Conservation (phyloP, 805 yeast species). For the Kluyveromyces dobzhanskii region DNA sequence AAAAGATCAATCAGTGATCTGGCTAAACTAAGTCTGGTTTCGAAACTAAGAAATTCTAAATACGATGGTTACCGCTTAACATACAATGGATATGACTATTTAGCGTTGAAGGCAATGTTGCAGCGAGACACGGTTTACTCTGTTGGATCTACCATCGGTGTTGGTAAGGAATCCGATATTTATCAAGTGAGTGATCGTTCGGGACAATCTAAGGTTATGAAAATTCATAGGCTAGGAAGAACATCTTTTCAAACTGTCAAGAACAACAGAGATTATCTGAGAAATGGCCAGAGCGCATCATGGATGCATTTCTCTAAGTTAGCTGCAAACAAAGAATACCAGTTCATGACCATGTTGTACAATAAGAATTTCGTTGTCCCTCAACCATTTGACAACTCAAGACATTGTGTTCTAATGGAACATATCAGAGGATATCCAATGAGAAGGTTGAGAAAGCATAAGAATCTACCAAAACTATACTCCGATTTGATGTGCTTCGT, state of each 20-base stretch:
- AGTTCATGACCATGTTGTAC: slow-evolving; percentile 72
- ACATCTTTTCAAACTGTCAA: slow-evolving; percentile 89
- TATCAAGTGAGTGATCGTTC: slow-evolving; percentile 65
- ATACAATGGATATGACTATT: slow-evolving; percentile 83
- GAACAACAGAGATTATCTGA: slow-evolving; percentile 86
- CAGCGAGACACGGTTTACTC: slow-evolving; percentile 66
- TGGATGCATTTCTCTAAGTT: slow-evolving; percentile 91
- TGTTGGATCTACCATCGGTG: slow-evolving; percentile 84
- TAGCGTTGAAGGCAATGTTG: slow-evolving; percentile 79
- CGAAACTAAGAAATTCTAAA: slow-evolving; percentile 78
- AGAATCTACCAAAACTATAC: slow-evolving; percentile 62
- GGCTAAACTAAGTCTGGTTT: slow-evolving; percentile 75
- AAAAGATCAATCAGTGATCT: slow-evolving; percentile 73
- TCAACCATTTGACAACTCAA: slow-evolving; percentile 74
- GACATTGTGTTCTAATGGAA: slow-evolving; percentile 93
- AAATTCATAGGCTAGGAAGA: slow-evolving; percentile 89
- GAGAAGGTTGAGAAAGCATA: slow-evolving; percentile 70
- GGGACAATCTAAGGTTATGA: slow-evolving; percentile 66
- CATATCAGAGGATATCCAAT: slow-evolving; percentile 83
- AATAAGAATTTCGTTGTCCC: slow-evolving; percentile 81
- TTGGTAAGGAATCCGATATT: slow-evolving; percentile 96
- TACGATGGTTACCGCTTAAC: slow-evolving; percentile 92
- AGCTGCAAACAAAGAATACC: slow-evolving; percentile 89
- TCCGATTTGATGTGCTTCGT: slow-evolving; percentile 81
- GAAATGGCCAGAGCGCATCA: slow-evolving; percentile 55